Evolutionary conservation across 2,329 filamentous ascomycete species (phyloP).

Genomic region (Blumeria graminis): DNA sequence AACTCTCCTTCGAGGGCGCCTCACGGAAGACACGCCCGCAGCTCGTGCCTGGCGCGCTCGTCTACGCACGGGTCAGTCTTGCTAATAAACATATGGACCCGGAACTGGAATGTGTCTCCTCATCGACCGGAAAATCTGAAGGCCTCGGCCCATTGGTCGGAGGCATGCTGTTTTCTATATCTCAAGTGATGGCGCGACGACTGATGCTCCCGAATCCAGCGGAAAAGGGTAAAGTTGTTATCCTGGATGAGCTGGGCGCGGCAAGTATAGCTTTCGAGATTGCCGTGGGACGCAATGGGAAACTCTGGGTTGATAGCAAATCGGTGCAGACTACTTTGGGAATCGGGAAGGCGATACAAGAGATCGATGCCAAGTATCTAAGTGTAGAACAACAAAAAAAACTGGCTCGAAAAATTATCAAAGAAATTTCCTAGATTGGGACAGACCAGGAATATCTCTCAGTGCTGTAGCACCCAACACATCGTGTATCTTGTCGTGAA

Average conservation of each 20-base stretch:
- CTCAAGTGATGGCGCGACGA: slow-evolving; percentile 57
- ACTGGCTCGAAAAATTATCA: slow-evolving; percentile 34
- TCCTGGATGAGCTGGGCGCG: slow-evolving; percentile 55
- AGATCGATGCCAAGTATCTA: slow-evolving; percentile 47
- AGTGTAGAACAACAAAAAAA: slow-evolving; percentile 41
- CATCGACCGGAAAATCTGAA: slow-evolving; percentile 67
- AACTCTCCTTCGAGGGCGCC: slow-evolving; percentile 80
- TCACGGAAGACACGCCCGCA: slow-evolving; percentile 78
- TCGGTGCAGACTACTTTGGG: slow-evolving; percentile 46
- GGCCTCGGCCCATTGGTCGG: slow-evolving; percentile 63
- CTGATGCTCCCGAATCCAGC: slow-evolving; percentile 41
- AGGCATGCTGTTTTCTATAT: slow-evolving; percentile 70
- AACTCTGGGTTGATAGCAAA: slow-evolving; percentile 73
- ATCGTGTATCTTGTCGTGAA: no score
- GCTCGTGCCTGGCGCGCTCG: slow-evolving; percentile 47
- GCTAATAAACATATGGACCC: slow-evolving; percentile 67
- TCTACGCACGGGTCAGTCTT: slow-evolving; percentile 66
- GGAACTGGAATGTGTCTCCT: slow-evolving; percentile 74
- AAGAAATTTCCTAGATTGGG: slow-evolving; percentile 2
- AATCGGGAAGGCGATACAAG: slow-evolving; percentile 54
- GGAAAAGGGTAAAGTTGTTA: slow-evolving; percentile 38
- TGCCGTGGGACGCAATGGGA: slow-evolving; percentile 77
- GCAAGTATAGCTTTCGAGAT: slow-evolving; percentile 77
- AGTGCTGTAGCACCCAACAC: no score
- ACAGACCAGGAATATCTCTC: no score